Base-by-base conservation (phyloP, 805 yeast genomes). In the Henningerozyma blattae region DNA sequence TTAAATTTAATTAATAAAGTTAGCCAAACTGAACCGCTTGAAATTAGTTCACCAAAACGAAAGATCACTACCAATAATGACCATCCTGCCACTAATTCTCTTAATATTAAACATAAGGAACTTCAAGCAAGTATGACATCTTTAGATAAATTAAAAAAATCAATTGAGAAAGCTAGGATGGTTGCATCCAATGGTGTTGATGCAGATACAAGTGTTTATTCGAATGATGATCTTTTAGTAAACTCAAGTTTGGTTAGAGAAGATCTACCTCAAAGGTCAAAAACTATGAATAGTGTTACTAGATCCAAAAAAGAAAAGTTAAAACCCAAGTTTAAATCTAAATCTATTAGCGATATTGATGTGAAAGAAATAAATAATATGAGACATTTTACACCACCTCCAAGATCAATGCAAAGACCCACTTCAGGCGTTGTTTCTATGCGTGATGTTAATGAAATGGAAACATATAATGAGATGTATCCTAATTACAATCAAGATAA, bases 301-400 rank as follows among this genome's bases (percentile, higher is more conserved):
- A 18, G 20, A 30, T 7, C 22, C 15, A 22, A 15, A 16, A 22
- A 22, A 15, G 16, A 26, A 25, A 29, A 15, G 19, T 20, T 16
- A 19, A 22, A 28, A n/a, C 14, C 18, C 17, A 28, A 31, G 15
- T 20, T 27, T 29, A 20, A 15, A 26, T 32, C 18, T 20, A 33
- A 18, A 28, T 28, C n/a, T 14, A 28, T n/a, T 18, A 28, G 12
- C 8, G 12, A 22, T 9, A 22, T 22, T 22, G 24, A 22, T 9
- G 12, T n/a, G n/a, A n/a, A n/a, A n/a, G n/a, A n/a, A n/a, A n/a
- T n/a, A n/a, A n/a, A n/a, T n/a, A n/a, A n/a, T n/a, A n/a, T n/a
- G n/a, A n/a, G n/a, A n/a, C 27, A 24, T 8, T 24, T 24, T n/a
- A 24, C 27, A 12, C 27, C 27, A 5, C 27, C 27, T 24, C 27